Evolutionary conservation across 73 alveolate species (phyloP), one percentile per base, ranked within the genome.

Genomic region (Effrenium voratum): DNA sequence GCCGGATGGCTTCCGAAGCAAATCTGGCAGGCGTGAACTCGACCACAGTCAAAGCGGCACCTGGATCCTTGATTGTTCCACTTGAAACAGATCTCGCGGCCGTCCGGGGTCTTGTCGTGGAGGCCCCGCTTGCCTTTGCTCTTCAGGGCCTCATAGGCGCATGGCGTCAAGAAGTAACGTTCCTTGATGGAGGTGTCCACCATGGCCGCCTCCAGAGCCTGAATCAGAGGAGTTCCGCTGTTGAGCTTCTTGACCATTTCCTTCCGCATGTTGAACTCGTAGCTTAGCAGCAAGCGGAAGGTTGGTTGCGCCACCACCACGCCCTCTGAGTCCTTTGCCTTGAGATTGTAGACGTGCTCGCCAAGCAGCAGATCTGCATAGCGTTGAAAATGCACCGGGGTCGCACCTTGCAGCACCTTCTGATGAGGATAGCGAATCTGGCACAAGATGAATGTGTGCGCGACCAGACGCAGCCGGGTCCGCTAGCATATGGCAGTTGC

Each of bases 401-500:
- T 30, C 19, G 24, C 38, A 12, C 81, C 81, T 28, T 70, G 19
- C 47, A 70, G 81, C 30, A 28, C 19, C 36, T 44, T 30, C 46
- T 34, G 3, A 34, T 70, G 81, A 16, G 81, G 81, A 36, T 70
- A 70, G 30, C 81, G 81, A 1, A 70, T 15, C 19, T 44, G 22
- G 47, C 81, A 70, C 81, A 70, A 34, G 47, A 70, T 46, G 24
- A 70, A 70, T 0, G 13, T 16, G 24, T 70, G 81, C 44, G 81
- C 81, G 47, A 68, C 47, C 49, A 70, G 47, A 8, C 47, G 45
- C 76, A 63, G 34, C 30, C 76, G 76, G 41, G 34, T 28, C 80
- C 24, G 80, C 80, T 3, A 68, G 80, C 34, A 45, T 68, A 13
- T 68, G 80, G 80, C 80, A 68, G 80, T n/a, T 68, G 80, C 46